A percentile compares a stretch with the other conserved stretches of the same genome.
Evolutionary conservation across 352 stramenopile species (phyloP).

Genomic region (Blastocystis sp.): DNA sequence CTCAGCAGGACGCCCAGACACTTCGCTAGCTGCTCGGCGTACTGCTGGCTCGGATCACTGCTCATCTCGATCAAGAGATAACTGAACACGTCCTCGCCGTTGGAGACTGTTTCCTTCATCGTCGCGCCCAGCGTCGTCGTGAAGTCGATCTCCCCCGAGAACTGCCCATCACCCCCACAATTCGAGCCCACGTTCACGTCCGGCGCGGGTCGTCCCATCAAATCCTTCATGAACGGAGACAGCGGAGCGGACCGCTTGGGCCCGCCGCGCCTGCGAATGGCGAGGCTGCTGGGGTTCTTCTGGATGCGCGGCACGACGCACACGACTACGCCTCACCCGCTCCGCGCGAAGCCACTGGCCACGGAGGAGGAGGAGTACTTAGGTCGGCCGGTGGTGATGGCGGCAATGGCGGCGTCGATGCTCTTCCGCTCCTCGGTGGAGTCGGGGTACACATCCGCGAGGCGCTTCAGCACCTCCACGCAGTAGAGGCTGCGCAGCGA

Average conservation of each 20-base stretch:
- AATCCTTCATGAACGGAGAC: neutral
- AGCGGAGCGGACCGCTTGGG: neutral
- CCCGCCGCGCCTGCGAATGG: neutral
- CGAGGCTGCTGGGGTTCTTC: neutral
- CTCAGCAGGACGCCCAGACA: constrained; percentile 21
- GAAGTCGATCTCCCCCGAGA: constrained; percentile 64
- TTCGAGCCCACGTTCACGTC: neutral
- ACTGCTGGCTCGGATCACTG: neutral
- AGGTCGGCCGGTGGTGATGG: neutral
- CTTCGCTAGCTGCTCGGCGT: neutral
- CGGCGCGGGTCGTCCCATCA: neutral
- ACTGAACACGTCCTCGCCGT: constrained; percentile 38
- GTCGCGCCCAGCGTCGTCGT: neutral
- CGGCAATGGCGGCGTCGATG: neutral
- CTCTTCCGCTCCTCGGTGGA: neutral
- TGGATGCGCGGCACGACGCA: neutral
- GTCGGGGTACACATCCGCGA: neutral
- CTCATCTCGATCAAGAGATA: constrained; percentile 21
- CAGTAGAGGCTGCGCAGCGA: constrained; percentile 17
- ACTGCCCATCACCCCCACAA: neutral
- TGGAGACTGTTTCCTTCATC: constrained; percentile 7
- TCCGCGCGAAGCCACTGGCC: neutral
- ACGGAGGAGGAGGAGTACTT: neutral
- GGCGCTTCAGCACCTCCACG: neutral
- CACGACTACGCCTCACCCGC: neutral